Evolutionary conservation across 2,329 filamentous ascomycete species (phyloP), one percentile per base, ranked within the genome.

Genomic region (Metarhizium brunneum): DNA sequence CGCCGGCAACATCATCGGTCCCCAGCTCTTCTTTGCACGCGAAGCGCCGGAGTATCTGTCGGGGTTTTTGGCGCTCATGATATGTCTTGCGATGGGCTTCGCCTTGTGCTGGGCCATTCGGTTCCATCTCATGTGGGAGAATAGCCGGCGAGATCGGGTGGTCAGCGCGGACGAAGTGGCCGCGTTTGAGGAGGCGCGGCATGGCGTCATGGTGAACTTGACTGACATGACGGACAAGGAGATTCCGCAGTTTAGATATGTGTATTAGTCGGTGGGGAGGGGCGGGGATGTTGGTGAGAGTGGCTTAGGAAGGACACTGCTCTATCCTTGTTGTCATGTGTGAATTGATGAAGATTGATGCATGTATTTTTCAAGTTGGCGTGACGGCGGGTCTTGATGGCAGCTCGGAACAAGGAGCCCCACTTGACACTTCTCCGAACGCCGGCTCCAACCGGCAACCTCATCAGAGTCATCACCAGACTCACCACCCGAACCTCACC

Each of bases 41-140:
- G 81, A 87, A 63, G 73, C 75, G 0, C 84, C 84, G 0, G 69
- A 75, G 1, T 88, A 87, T 64, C 75, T 78, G 47, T 82, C 80
- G 42, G 84, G 82, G 0, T 84, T 86, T 60, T 73, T 78, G 6
- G 81, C 80, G 2, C 82, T 85, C 60, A 74, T 87, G 54, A 77
- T 80, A 4, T 85, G 81, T 66, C 84, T 84, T 63, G 73, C 72
- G 0, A 62, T 79, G 20, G 70, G 81, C 52, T 73, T 82, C 1
- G 43, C 75, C 1, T 68, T 55, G 14, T 61, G 62, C 40, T 60
- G 76, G 10, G 74, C 73, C 38, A 68, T 84, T 57, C 69, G 81
- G 14, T 76, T 73, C 61, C 76, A 81, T 54, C 69, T 84, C 16
- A 70, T 65, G 11, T 64, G 68, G 50, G 72, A 81, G 66, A 86